Evolutionary conservation across 2,329 filamentous ascomycete genomes (phyloP), one percentile per base, ranked within the genome.

Genomic region (Colletotrichum godetiae): DNA sequence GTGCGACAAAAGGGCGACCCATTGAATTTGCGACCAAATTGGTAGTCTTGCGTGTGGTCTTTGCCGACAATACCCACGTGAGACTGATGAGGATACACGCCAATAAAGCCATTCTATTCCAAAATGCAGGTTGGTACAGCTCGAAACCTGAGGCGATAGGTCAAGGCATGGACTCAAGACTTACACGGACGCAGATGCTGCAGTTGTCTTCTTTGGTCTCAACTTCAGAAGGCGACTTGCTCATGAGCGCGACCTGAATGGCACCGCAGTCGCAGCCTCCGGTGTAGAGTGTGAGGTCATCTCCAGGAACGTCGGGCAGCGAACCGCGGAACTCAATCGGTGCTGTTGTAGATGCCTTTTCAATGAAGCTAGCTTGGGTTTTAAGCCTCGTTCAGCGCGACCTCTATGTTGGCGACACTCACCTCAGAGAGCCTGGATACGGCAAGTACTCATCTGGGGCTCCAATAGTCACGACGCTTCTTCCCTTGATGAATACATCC

Each of bases 141-240:
- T 22, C 10, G 2, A 1, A 3, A 7, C 19, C 27, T 29, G 27
- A 29, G 27, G 5, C n/a, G 22, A 46, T 49, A 11, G 53, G 58
- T 12, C 13, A 15, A 37, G 15, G 13, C 35, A 15, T 33, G 3
- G 8, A 5, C 13, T 3, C 4, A 10, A 3, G 3, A 71, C 75
- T 6, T 74, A 81, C 79, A n/a, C 80, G 75, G n/a, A 77, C 72
- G 66, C 80, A 82, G 8, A 73, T 77, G 64, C 80, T 81, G 67
- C 82, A 77, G 83, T 84, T 76, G 79, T 84, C 75, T 81, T 85
- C 68, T 80, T 83, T 76, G 79, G 86, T 68, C 82, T 86, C 74
- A 81, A 85, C 61, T 78, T 82, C 29, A 78, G 82, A 70, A 80
- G 88, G 57, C 81, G 70, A 59, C 6, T 74, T 67, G 5, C 55